Percentiles rank a stretch among this genome's conserved stretches.
Conservation (phyloP, 306 rosid genomes). For the Gillenia trifoliata region DNA sequence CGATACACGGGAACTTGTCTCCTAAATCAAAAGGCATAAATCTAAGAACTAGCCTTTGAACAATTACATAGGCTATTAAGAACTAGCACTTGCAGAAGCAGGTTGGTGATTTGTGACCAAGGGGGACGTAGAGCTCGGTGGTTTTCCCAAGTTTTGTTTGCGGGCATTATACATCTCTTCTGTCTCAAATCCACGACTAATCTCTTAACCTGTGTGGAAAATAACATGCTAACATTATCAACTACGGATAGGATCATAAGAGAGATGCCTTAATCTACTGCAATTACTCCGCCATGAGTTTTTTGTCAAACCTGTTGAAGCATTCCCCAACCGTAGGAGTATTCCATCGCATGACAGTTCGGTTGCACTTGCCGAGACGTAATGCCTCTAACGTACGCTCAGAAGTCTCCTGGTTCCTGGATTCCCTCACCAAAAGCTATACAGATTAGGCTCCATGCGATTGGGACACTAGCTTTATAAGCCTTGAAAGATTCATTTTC, state of each 20-base stretch:
- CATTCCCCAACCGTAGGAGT: slow-evolving; percentile 94
- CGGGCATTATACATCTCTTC: slow-evolving; percentile 89
- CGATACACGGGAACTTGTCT: slow-evolving; percentile 15
- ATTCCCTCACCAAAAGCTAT: slow-evolving; percentile 83
- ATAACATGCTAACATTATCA: slow-evolving; percentile 16
- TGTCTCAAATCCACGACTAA: slow-evolving; percentile 75
- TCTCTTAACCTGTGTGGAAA: slow-evolving; percentile 68
- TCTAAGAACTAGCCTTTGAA: slow-evolving; percentile 30
- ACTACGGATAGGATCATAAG: not conserved
- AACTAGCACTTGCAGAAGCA: slow-evolving; percentile 41
- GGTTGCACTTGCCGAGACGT: slow-evolving; percentile 71
- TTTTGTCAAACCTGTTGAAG: slow-evolving; percentile 66
- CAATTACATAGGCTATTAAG: slow-evolving; percentile 21
- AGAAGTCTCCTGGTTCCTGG: slow-evolving; percentile 86
- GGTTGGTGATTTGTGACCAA: slow-evolving; percentile 61
- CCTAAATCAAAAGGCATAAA: slow-evolving; percentile 15
- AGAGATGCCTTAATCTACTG: slow-evolving; percentile 1
- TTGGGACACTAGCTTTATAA: slow-evolving; percentile 73
- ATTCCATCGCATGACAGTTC: slow-evolving; percentile 94
- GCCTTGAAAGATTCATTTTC: slow-evolving; percentile 90
- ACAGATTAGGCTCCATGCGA: slow-evolving; percentile 79
- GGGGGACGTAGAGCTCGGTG: slow-evolving; percentile 65
- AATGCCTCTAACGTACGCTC: slow-evolving; percentile 88
- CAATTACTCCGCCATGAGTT: not conserved
- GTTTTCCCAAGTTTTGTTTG: slow-evolving; percentile 54